Conservation (phyloP, 345 rosid species). For the Linum tenue region DNA sequence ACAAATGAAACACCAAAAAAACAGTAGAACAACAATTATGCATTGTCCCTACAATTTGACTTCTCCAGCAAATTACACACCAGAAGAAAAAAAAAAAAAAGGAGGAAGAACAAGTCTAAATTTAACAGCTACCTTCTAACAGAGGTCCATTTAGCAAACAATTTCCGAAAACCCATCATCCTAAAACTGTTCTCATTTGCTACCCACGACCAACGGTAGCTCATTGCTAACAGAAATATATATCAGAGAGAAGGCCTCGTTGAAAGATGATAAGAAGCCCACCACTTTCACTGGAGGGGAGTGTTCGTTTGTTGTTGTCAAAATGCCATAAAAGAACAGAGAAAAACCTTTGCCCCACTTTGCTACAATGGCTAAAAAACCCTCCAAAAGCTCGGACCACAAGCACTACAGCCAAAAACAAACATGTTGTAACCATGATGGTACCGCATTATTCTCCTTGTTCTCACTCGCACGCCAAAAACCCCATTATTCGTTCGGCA, state of each 20-base stretch:
- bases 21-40: conserved; percentile 6
- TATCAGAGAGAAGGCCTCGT: conserved; percentile 6
- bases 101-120: conserved; percentile 7
- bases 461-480: conserved; percentile 12
- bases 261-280: conserved; percentile 1
- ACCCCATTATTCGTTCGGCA: conserved; percentile 4
- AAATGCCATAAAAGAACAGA: conserved; percentile 1
- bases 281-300: conserved; percentile 9
- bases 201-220: conserved; percentile 6
- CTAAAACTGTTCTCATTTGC: conserved; percentile 13
- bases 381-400: conserved; percentile 6
- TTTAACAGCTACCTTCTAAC: conserved; percentile 18
- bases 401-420: conserved; percentile 19
- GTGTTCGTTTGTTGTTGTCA: conserved; percentile 8
- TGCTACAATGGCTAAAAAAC: too few relatives aligned
- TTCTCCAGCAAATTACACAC: neutral
- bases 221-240: conserved; percentile 7
- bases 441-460: conserved; percentile 1
- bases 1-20: conserved; percentile 25
- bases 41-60: conserved; percentile 3
- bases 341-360: too few relatives aligned
- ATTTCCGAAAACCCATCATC: conserved; percentile 25
- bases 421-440: neutral
- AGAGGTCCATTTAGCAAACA: conserved; percentile 24
- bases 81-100: too few relatives aligned